Evolutionary conservation across 495 filamentous ascomycete genomes (phyloP), one percentile per base, ranked within the genome.

Genomic region (Jackrogersella multiformis): DNA sequence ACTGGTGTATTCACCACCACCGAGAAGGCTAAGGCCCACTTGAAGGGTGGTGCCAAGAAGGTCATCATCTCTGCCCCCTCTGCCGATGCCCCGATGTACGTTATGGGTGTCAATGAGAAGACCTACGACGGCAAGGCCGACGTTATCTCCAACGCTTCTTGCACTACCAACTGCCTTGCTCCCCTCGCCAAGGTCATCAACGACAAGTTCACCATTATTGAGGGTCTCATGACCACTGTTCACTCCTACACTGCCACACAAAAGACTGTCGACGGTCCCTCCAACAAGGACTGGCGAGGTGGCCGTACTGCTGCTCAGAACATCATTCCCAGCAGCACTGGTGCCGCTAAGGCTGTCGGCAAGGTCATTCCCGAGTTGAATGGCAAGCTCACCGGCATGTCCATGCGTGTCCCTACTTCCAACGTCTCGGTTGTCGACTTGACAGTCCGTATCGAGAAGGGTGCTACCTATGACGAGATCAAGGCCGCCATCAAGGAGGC

Each of bases 161-260:
- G 95, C 85, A 99, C 95, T 76, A 99, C 95, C 85, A 99, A 99
- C 90, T 98, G 95, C 89, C 85, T 99, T 79, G 95, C 95, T 81
- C 95, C 95, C 76, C 90, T 99, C 69, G 95, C 96, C 83, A 99
- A 99, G 90, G 92, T 99, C 74, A 85, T 99, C 84, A 83, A 99
- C 88, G 95, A 99, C 86, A 93, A 98, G 76, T 99, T 88, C 87
- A 89, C 85, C 80, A 93, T 99, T 81, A 82, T 98, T 79, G 95
- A 99, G 87, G 95, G 96, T 86, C 90, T 99, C 70, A 99, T 99
- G 95, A 99, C 95, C 81, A 99, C 95, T 65, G 87, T 98, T 81
- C 95, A 99, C 90, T 97, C 95, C 74, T 98, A 98, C 91, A 99
- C 95, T 72, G 96, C 95, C 74, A 99, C 95, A 79, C 95, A 99